Conservation (phyloP, 2,329 filamentous ascomycete species). For the Xylariaceae sp. region DNA sequence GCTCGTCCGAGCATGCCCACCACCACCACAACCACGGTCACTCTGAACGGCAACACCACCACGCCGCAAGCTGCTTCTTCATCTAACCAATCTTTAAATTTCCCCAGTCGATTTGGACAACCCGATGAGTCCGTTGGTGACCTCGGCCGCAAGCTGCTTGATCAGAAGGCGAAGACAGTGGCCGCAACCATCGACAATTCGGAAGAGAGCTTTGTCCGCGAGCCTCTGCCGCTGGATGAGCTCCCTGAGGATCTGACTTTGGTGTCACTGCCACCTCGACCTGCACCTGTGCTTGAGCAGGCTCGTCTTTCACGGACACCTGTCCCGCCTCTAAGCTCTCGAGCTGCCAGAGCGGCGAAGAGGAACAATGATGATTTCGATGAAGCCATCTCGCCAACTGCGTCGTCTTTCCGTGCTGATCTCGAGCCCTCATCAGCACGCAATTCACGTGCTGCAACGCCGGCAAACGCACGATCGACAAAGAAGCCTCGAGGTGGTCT, state of each 20-base stretch:
- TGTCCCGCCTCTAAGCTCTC: constrained; percentile 25
- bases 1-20: constrained; percentile 30
- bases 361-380: constrained; percentile 53
- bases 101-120: constrained; percentile 26
- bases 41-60: constrained; percentile 13
- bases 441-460: constrained; percentile 59
- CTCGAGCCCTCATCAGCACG: constrained; percentile 43
- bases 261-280: constrained; percentile 20
- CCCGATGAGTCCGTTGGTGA: constrained; percentile 16
- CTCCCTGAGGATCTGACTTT: constrained; percentile 20
- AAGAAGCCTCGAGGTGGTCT: constrained; percentile 60
- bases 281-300: constrained; percentile 22
- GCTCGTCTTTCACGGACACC: constrained; percentile 27
- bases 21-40: constrained; percentile 25
- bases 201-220: constrained; percentile 28
- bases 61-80: constrained; percentile 13
- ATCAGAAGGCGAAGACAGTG: constrained; percentile 23
- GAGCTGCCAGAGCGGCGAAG: constrained; percentile 40
- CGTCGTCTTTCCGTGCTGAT: constrained; percentile 46
- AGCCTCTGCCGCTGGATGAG: constrained; percentile 20
- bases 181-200: constrained; percentile 21
- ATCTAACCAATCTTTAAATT: constrained; percentile 18
- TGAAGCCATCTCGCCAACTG: constrained; percentile 48
- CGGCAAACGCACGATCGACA: constrained; percentile 48
- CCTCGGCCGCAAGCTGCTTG: constrained; percentile 22